Base-by-base conservation (phyloP, 2,329 filamentous ascomycete genomes). In the Fusarium tuaranense region DNA sequence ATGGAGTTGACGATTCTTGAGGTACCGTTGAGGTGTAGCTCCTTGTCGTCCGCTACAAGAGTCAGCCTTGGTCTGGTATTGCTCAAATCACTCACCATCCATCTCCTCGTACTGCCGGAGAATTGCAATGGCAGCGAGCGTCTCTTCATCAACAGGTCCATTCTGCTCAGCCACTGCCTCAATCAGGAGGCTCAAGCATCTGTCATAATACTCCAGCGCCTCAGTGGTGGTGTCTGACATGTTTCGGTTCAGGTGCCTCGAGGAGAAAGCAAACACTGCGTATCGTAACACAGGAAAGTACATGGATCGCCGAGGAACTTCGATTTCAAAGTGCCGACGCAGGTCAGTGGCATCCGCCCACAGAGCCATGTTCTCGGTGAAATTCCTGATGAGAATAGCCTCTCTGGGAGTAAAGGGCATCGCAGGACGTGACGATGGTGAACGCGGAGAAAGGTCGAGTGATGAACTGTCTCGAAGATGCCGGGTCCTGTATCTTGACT, bases 1-100 rank as follows among this genome's bases (percentile, higher is more conserved):
- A 73, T 73, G 22, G 71, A 73, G 30, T 75, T 73, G 38, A 75
- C 70, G 18, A 75, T 71, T 27, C 69, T 62, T n/a, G 72, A 72
- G 7, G 72, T 74, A 4, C 72, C 72, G 5, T 67, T 71, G 5
- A 74, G 64, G 12, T 74, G 72, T 13, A 74, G 58, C 27, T 72
- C 72, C 51, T 69, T 74, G 25, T 74, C 72, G 27, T 74, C 72
- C 27, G 72, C 72, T 74, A 14, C 25, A 30, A 44, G 22, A 30
- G 38, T 61, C 25, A 61, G 58, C 2, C 36, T 32, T 27, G 16
- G 16, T 38, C 34, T 25, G 8, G 46, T 2, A 4, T 38, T 6
- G 2, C 5, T 27, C 34, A 2, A n/a, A 38, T 16, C 9, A 39
- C 55, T 59, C 0, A 59, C 55, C 32, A 5, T 59, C 55, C 55